Evolutionary conservation across 768 basidiomycete species (phyloP).

Genomic region (Tulasnella sp.): DNA sequence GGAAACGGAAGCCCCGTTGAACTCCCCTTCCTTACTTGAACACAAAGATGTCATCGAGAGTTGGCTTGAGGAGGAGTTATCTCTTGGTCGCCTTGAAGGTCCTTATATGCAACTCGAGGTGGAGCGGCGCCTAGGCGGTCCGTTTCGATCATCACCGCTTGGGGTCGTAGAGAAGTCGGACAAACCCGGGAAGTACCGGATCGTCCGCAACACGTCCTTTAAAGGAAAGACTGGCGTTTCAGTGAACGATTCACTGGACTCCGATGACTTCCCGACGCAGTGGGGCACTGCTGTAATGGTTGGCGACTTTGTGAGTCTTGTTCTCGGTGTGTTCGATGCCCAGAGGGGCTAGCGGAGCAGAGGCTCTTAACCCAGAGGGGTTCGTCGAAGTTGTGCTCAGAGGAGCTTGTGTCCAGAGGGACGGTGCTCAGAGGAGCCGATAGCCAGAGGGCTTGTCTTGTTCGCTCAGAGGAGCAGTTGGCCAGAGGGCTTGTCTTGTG

Average conservation of each 20-base stretch:
- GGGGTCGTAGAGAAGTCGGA: constrained; percentile 23
- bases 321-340: no score
- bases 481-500: no score
- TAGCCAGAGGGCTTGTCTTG: no score
- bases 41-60: background rate
- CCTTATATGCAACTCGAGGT: constrained; percentile 21
- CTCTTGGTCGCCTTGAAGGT: constrained; percentile 27
- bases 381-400: no score
- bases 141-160: constrained; percentile 26
- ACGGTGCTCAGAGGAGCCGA: no score
- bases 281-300: constrained; percentile 22
- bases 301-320: constrained; percentile 20
- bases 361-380: no score
- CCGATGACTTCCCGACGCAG: constrained; percentile 27
- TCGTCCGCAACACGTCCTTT: constrained; percentile 31
- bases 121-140: background rate
- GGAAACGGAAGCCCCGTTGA: background rate
- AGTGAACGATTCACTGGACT: constrained; percentile 22
- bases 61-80: constrained; percentile 10
- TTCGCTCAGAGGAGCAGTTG: no score
- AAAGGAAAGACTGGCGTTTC: constrained; percentile 16
- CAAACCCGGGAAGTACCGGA: constrained; percentile 36
- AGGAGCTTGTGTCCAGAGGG: no score
- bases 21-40: background rate
- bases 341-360: no score